Evolutionary conservation across 139 green algal species (phyloP).

Genomic region (Astrephomene gubernaculifera): DNA sequence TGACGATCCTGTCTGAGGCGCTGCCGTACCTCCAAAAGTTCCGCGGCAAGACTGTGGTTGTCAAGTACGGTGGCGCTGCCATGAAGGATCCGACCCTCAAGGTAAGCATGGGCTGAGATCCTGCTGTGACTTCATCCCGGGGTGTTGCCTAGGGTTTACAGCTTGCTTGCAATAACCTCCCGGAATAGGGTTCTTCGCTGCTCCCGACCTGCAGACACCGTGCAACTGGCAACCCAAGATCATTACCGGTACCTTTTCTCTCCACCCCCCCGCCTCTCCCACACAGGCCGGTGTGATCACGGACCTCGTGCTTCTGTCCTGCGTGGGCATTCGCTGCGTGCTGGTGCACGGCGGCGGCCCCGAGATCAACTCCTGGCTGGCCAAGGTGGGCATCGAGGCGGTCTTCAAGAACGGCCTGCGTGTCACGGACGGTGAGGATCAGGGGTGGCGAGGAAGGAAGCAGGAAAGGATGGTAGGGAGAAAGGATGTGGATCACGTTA

Average conservation of each 20-base stretch:
- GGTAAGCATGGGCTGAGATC: too few relatives aligned
- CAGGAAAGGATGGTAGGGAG: too few relatives aligned
- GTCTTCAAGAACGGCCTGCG: slow-evolving; percentile 97
- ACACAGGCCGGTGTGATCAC: slow-evolving; percentile 89
- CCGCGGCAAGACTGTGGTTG: slow-evolving; percentile 93
- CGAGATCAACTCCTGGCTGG: slow-evolving; percentile 99
- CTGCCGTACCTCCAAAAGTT: slow-evolving; percentile 97
- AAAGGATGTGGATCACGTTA: too few relatives aligned
- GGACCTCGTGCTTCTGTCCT: slow-evolving; percentile 95
- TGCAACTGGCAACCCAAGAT: too few relatives aligned
- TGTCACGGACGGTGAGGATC: slow-evolving; percentile 93
- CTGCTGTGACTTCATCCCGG: too few relatives aligned
- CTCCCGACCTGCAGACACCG: too few relatives aligned
- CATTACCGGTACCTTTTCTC: too few relatives aligned
- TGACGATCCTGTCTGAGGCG: slow-evolving; percentile 94
- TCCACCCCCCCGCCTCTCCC: too few relatives aligned
- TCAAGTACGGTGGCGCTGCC: slow-evolving; percentile 99
- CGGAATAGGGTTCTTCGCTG: too few relatives aligned
- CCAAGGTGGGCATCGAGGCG: slow-evolving; percentile 93
- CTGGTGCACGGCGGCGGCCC: slow-evolving; percentile 98
- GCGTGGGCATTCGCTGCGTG: slow-evolving; percentile 92
- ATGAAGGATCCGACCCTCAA: slow-evolving; percentile 98
- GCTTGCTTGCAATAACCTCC: too few relatives aligned
- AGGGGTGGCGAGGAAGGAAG: background rate
- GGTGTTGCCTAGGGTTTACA: too few relatives aligned